Evolutionary conservation across 805 yeast species (phyloP).

Genomic region (Suhomyces prunicola): DNA sequence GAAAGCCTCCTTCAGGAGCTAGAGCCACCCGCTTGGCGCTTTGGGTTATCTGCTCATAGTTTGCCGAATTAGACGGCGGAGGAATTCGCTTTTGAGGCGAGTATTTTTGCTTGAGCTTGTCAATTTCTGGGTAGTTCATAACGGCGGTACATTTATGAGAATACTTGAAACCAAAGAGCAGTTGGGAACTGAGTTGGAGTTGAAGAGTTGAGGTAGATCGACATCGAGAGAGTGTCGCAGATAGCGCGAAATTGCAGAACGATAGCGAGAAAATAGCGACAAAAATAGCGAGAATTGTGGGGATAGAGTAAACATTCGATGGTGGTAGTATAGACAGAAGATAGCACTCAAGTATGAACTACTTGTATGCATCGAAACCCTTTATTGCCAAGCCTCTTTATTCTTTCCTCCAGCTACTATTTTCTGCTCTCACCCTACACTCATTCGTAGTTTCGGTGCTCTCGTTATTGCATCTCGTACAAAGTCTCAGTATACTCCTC

Average conservation of each 20-base stretch:
- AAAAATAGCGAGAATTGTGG: not conserved
- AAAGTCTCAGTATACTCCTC: not conserved
- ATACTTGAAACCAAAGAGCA: not conserved
- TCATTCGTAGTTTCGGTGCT: not conserved
- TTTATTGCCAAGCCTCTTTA: not conserved
- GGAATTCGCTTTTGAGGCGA: slow-evolving; percentile 5
- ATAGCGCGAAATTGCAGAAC: not conserved
- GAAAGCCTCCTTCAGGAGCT: slow-evolving; percentile 3
- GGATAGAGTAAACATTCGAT: not conserved
- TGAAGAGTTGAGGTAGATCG: not conserved
- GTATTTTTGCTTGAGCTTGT: slow-evolving; percentile 4
- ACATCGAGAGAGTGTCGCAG: not conserved
- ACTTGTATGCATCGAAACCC: not conserved
- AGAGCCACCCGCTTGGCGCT: not conserved
- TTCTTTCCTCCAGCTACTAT: not conserved
- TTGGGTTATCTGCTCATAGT: not conserved
- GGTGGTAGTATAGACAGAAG: not conserved
- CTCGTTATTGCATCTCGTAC: not conserved
- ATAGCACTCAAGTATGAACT: no score
- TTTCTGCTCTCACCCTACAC: not conserved
- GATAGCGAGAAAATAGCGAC: not conserved
- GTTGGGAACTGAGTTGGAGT: not conserved
- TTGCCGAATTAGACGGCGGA: not conserved
- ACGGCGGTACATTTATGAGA: not conserved
- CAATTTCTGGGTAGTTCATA: slow-evolving; percentile 1